These are phyloP conservation scores for Gynostemma pentaphyllum DNA, from an alignment of 306 rosid genomes.

Conservation along the genomic window DNA sequence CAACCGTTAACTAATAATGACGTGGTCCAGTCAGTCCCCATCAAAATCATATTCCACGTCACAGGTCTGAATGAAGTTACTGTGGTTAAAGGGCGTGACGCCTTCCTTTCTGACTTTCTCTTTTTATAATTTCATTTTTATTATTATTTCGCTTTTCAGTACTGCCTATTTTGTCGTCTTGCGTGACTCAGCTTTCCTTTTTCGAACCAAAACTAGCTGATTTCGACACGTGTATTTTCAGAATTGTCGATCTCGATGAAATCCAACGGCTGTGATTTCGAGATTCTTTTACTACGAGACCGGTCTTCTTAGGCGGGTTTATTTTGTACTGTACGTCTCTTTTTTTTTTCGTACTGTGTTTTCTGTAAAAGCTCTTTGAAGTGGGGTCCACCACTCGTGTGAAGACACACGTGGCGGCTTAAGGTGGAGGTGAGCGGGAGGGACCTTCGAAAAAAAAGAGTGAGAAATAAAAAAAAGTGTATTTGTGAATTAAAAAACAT, in stretches of 20 bases:
- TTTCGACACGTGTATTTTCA: conserved; percentile 23
- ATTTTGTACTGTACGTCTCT: not conserved
- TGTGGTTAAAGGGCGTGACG: not conserved
- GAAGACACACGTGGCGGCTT: not conserved
- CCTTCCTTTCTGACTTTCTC: not conserved
- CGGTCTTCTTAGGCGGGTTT: conserved; percentile 8
- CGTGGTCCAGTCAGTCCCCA: conserved; percentile 12
- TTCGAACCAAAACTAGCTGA: conserved; percentile 2
- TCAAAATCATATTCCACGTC: conserved; percentile 3
- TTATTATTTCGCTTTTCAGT: not conserved
- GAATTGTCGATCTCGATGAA: conserved; percentile 1
- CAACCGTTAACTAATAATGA: conserved; percentile 9
- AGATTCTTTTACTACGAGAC: conserved; percentile 21
- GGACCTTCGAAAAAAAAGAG: not conserved
- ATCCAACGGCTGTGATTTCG: conserved; percentile 15
- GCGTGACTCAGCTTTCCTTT: conserved; percentile 26
- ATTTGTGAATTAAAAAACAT: no score
- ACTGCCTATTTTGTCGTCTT: conserved; percentile 24
- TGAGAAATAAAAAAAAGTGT: not conserved
- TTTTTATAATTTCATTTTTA: not conserved
- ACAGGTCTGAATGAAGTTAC: conserved; percentile 8
- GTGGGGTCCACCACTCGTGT: conserved; percentile 7
- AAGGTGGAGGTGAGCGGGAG: not conserved
- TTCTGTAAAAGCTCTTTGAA: not conserved
- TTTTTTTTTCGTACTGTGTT: not conserved